Evolutionary conservation across 805 yeast genomes (phyloP).

Genomic region (Dipodascus geniculatus): DNA sequence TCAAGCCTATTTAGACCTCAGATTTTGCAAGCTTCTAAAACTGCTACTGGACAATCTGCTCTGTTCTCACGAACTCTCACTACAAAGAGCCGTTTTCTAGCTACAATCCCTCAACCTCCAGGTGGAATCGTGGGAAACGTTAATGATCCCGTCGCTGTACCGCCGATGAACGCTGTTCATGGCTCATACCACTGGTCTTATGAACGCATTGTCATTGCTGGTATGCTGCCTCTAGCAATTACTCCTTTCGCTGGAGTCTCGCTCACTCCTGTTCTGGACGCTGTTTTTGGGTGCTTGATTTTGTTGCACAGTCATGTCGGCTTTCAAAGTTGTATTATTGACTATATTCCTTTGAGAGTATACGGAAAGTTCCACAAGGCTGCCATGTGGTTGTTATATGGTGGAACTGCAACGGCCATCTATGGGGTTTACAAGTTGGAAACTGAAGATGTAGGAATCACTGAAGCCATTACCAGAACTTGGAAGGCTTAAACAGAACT

Average conservation of each 20-base stretch:
- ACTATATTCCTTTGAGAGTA: conserved; percentile 79
- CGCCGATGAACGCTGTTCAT: conserved; percentile 49
- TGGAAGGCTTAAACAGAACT: conserved; percentile 50
- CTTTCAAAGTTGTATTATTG: conserved; percentile 81
- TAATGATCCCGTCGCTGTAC: conserved; percentile 76
- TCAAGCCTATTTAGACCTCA: too few species aligned
- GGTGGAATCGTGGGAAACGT: conserved; percentile 89
- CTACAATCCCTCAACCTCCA: conserved; percentile 61
- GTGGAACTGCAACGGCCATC: conserved; percentile 60
- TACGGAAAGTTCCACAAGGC: conserved; percentile 66
- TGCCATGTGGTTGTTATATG: conserved; percentile 54
- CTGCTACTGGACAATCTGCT: too few species aligned
- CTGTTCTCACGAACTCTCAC: neutral
- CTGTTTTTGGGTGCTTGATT: conserved; percentile 51
- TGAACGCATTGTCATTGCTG: conserved; percentile 60
- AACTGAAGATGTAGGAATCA: conserved; percentile 68
- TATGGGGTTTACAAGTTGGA: conserved; percentile 71
- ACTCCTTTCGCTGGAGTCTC: conserved; percentile 72
- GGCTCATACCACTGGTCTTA: conserved; percentile 94
- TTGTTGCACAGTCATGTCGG: conserved; percentile 79
- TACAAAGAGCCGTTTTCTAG: neutral
- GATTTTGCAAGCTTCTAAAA: too few species aligned
- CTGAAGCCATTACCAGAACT: conserved; percentile 46
- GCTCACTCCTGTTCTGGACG: conserved; percentile 57
- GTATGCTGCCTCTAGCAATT: conserved; percentile 65